Evolutionary conservation across 495 filamentous ascomycete genomes (phyloP).

Genomic region (Gamarada debralockiae): DNA sequence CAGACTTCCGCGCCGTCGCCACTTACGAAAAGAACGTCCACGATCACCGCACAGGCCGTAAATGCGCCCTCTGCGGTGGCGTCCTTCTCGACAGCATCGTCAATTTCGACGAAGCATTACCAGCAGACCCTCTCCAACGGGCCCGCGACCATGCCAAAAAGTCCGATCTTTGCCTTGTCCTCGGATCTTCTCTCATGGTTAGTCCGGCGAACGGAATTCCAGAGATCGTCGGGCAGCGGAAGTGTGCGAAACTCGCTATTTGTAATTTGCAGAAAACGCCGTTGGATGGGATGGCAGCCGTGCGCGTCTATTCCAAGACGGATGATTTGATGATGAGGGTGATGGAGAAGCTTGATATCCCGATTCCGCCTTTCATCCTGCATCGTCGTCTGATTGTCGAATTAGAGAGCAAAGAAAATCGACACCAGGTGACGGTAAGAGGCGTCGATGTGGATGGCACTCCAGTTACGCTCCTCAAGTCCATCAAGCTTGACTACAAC

Average conservation of each 20-base stretch:
- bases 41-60: constrained; percentile 42
- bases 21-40: constrained; percentile 36
- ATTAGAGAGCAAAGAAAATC: constrained; percentile 19
- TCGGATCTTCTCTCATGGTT: constrained; percentile 43
- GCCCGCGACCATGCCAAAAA: constrained; percentile 33
- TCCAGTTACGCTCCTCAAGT: constrained; percentile 37
- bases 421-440: constrained; percentile 25
- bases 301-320: constrained; percentile 30
- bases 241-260: constrained; percentile 31
- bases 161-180: constrained; percentile 39
- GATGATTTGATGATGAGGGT: constrained; percentile 37
- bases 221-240: constrained; percentile 17
- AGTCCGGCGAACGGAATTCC: constrained; percentile 38
- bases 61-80: constrained; percentile 33
- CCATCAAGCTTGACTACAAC: constrained; percentile 32
- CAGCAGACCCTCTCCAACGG: constrained; percentile 24
- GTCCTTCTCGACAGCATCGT: constrained; percentile 38
- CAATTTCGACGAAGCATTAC: constrained; percentile 38
- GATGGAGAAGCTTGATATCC: constrained; percentile 35
- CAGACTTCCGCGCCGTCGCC: constrained; percentile 42
- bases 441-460: constrained; percentile 41
- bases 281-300: constrained; percentile 27
- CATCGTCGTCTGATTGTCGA: constrained; percentile 27
- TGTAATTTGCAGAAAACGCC: constrained; percentile 44
- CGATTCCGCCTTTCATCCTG: constrained; percentile 34